Base-by-base conservation (phyloP, 305 asterid species). In the Fraxinus latifolia region DNA sequence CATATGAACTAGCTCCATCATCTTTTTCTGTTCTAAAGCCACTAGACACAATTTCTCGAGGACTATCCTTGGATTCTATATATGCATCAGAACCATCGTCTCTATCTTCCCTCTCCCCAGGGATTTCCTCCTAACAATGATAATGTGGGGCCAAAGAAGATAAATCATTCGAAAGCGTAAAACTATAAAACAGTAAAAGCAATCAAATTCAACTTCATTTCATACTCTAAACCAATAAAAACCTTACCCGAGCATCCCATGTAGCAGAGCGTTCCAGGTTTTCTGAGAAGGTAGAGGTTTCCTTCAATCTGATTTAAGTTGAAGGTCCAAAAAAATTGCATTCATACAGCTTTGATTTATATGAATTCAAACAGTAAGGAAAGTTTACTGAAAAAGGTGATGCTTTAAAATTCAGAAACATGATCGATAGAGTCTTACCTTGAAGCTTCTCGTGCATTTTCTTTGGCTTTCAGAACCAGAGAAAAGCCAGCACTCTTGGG, bases 401-500 rank as follows among this genome's bases (percentile, higher is more conserved):
- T 79, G 73, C 77, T 71, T 6, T 50, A 44, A 37, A 80, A 53
- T 47, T 68, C 58, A 47, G 29, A 32, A 80, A 44, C 27, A 55
- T 11, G 36, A 79, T 50, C 19, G 8, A 25, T 72, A 44, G 80
- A 29, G 9, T 76, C 76, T 62, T 19, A 90, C 97, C 95, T 87
- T 9, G 91, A 82, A 47, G 81, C 84, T 82, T 76, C 89, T 25
- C 80, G 68, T 8, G 86, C 44, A 31, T 81, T 83, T 29, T 87
- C 87, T 79, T 84, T 86, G 32, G 85, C 82, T 77, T 84, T 85
- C 77, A 85, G 32, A 25, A 89, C 84, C 0, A 89, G 92, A 78
- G 95, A 88, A 85, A 94, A 94, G 4, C 96, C 98, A 29, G 98
- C 97, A 60, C 93, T 90, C 86, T 89, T 93, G 5, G 97, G 95